Evolutionary conservation across 2,329 filamentous ascomycete species (phyloP).

Genomic region (Trichophyton schoenleinii): DNA sequence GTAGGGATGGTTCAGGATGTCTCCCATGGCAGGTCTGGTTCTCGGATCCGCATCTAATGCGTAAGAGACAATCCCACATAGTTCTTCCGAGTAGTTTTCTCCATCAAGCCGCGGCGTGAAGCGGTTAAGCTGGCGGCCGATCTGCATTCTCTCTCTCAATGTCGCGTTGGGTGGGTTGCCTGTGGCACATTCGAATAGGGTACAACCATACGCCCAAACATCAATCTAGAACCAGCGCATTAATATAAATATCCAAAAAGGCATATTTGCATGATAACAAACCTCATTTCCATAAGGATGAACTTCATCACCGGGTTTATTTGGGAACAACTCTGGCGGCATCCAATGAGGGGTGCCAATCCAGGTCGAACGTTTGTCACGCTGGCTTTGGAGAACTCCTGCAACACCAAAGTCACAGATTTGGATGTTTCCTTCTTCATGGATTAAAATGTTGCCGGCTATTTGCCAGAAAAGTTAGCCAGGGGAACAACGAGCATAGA

Average conservation of each 20-base stretch:
- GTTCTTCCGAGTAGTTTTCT: slow-evolving; percentile 31
- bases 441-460: slow-evolving; percentile 52
- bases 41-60: slow-evolving; percentile 33
- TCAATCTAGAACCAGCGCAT: slow-evolving; percentile 27
- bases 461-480: not conserved
- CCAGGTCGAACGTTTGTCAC: slow-evolving; percentile 51
- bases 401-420: slow-evolving; percentile 56
- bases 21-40: slow-evolving; percentile 35
- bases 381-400: slow-evolving; percentile 47
- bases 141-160: slow-evolving; percentile 36
- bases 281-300: slow-evolving; percentile 38
- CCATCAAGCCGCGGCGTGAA: slow-evolving; percentile 32
- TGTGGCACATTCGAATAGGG: slow-evolving; percentile 38
- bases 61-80: slow-evolving; percentile 35
- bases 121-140: slow-evolving; percentile 33
- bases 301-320: slow-evolving; percentile 21
- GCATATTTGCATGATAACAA: slow-evolving; percentile 9
- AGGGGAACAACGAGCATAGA: not conserved
- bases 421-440: slow-evolving; percentile 50
- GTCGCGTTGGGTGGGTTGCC: slow-evolving; percentile 39
- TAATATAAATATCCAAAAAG: slow-evolving; percentile 2
- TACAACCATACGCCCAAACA: slow-evolving; percentile 41
- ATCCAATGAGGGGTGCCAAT: slow-evolving; percentile 57
- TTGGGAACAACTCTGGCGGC: slow-evolving; percentile 47
- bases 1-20: slow-evolving; percentile 36